Evolutionary conservation across 768 basidiomycete species (phyloP), one percentile per base, ranked within the genome.

Genomic region (Lentinula sp.): DNA sequence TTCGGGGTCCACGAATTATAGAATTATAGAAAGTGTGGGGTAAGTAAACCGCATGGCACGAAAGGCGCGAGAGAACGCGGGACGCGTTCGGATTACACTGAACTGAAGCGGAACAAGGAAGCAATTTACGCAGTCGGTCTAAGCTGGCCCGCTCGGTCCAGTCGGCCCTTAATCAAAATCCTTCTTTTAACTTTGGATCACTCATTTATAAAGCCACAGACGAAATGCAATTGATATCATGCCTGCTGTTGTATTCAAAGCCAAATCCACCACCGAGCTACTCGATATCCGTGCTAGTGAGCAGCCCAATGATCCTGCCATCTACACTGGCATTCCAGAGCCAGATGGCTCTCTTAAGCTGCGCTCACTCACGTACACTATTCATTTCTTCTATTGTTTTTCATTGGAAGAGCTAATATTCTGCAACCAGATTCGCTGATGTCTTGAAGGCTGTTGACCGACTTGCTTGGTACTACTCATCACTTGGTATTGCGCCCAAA

Each of bases 401-500:
- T 28, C 28, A 28, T 28, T 28, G 28, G 3, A 4, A 48, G 31
- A 48, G 5, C 46, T 23, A 7, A 16, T 5, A 1, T 28, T 2
- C 13, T 53, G n/a, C 23, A 39, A 10, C 9, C 37, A 69, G 66
- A 7, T 67, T 57, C 49, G 52, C 57, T 1, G 60, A 69, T 51
- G 59, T 65, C 5, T 62, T 66, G 62, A 65, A 61, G 34, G 67
- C 68, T 11, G 70, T 71, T 8, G 70, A 70, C 57, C 67, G 72
- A 23, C 67, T 73, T 8, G 70, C 69, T 53, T 68, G 67, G 64
- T 63, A 72, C 55, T 73, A 73, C 64, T 59, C 66, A 6, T 43
- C 59, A 5, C 67, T 72, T 5, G 65, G 63, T 21, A 66, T 75
- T 15, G 56, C 61, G 18, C 71, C 73, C 2, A 51, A 61, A 15